Evolutionary conservation across 257 asterid genomes (phyloP), one percentile per base, ranked within the genome.

Genomic region (Solanum megistacrolobum): DNA sequence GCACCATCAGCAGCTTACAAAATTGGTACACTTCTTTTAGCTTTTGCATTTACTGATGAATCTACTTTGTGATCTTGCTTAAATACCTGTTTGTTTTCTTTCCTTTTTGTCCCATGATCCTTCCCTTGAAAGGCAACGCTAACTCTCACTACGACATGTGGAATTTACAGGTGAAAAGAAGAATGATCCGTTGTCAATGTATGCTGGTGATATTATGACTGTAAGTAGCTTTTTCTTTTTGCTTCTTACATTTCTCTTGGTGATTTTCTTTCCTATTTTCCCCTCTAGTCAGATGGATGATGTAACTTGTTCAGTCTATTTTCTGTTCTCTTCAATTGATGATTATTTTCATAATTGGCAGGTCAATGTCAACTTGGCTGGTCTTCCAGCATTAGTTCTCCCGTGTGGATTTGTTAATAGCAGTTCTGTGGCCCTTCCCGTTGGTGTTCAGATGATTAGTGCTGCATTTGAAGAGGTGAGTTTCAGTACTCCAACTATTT

Each of bases 291-390:
- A 20, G 31, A 16, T 81, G n/a, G 21, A 27, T 81, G 85, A 82
- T 20, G 43, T 81, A 20, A 43, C 8, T 46, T 5, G 18, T 46
- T 46, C 20, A 6, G 66, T 82, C 39, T 43, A 79, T 27, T 79
- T 48, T 43, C 38, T 79, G 31, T 13, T 58, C 66, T 83, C 34
- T 43, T 46, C 32, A n/a, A 16, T 86, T 81, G 13, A 41, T 23
- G 48, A 29, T 68, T 52, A 83, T 48, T 83, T 41, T 78, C 65
- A 20, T 60, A 38, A 85, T 43, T 87, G 89, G 89, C 94, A 96
- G 99, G 99, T 97, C 34, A 97, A 97, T 89, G 99, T 97, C 78
- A 97, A 97, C 95, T 92, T 96, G 95, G 98, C 99, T 90, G 99
- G 99, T 74, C 93, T 97, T 62, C 99, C 99, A 68, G 99, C 99